Evolutionary conservation across 1,139 yeast species (phyloP).

Genomic region (Debaryomycetaceae sp.): DNA sequence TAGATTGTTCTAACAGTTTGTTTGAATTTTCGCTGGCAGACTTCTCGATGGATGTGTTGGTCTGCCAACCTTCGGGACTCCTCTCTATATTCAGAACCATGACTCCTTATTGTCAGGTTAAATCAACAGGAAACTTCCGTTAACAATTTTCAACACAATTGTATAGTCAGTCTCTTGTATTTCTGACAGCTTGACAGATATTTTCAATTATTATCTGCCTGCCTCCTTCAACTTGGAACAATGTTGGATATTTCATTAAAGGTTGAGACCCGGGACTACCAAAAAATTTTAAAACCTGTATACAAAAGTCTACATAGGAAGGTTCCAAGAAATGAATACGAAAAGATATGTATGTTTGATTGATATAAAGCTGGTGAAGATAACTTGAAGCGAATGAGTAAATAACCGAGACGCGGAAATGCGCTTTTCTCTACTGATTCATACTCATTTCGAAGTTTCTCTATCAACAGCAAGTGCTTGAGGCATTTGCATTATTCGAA

Average conservation of each 20-base stretch:
- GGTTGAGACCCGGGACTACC: background rate
- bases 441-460: no score
- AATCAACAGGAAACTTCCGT: background rate
- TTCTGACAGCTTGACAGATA: background rate
- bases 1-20: background rate
- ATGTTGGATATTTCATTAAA: background rate
- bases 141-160: background rate
- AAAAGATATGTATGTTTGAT: background rate
- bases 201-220: background rate
- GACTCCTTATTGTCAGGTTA: background rate
- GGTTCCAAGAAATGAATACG: background rate
- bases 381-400: no score
- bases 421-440: no score
- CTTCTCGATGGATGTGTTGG: background rate
- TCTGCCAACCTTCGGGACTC: background rate
- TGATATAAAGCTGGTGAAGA: background rate
- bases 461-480: conserved; percentile 2
- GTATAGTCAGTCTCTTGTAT: no score
- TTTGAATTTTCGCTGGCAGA: background rate
- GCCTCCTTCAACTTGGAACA: background rate
- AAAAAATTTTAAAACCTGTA: background rate
- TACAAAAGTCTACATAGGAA: background rate
- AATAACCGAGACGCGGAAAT: no score
- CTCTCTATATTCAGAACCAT: background rate
- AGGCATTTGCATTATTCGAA: conserved; percentile 1